Percentiles rank a stretch among this genome's conserved stretches.
phyloP scores from a whole-genome alignment of 371 early-diverging fungal genomes.

The Mycotypha africana region DNA sequence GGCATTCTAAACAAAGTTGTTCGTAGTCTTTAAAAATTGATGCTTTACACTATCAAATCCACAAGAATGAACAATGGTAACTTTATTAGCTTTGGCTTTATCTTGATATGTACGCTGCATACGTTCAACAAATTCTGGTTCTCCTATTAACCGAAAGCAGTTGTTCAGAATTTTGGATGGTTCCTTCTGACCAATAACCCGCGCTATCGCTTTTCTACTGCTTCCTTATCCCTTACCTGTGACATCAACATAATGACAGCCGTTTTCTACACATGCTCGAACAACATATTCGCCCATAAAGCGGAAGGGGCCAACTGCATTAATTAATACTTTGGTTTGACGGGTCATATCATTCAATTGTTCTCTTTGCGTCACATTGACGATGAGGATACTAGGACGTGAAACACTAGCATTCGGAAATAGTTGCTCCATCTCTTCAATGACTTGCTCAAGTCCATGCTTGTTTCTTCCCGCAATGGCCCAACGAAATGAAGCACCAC shows the following conservation, averaged over 20 bases:
- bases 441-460: conserved; percentile 36
- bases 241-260: conserved; percentile 86
- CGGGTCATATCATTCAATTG: conserved; percentile 50
- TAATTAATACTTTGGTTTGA: conserved; percentile 63
- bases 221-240: conserved; percentile 45
- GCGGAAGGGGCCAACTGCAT: conserved; percentile 85
- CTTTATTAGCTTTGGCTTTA: conserved; percentile 57
- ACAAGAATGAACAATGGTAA: conserved; percentile 76
- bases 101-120: conserved; percentile 70
- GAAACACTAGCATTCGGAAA: conserved; percentile 17
- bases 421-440: conserved; percentile 9
- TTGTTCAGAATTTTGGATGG: too few relatives aligned
- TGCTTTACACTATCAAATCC: conserved; percentile 83
- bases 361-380: conserved; percentile 50
- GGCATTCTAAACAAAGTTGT: too few relatives aligned
- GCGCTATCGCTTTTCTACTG: not conserved
- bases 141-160: conserved; percentile 34
- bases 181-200: too few relatives aligned
- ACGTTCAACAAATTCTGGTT: conserved; percentile 73
- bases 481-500: too few relatives aligned
- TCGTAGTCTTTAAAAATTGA: too few relatives aligned
- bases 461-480: conserved; percentile 68
- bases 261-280: conserved; percentile 71
- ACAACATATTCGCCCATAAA: conserved; percentile 80
- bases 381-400: conserved; percentile 52